Conservation (phyloP, 257 asterid genomes). For the Plantago major region DNA sequence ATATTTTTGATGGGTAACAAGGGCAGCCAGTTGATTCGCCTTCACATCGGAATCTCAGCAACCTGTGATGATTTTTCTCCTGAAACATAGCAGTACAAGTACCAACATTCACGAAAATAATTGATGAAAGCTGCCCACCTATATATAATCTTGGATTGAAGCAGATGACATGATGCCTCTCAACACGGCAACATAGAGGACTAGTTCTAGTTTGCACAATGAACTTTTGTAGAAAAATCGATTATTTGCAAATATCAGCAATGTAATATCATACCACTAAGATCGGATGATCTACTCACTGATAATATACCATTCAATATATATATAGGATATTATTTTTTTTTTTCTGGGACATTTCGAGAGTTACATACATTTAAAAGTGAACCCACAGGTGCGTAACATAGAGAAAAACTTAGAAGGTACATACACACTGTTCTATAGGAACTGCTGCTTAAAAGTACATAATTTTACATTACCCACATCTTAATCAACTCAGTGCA, state of each 20-base stretch:
- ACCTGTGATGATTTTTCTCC: slow-evolving; percentile 3
- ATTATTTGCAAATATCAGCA: slow-evolving; percentile 7
- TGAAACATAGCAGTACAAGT: slow-evolving; percentile 13
- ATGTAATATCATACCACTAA: not conserved
- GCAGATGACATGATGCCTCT: slow-evolving; percentile 7
- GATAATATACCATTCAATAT: not conserved
- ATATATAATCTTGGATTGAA: slow-evolving; percentile 8
- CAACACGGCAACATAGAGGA: too few relatives aligned
- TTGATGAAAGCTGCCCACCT: not conserved
- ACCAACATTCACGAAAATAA: slow-evolving; percentile 13
- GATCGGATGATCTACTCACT: too few relatives aligned
- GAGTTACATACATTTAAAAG: not conserved
- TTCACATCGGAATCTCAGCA: not conserved
- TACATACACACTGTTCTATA: not conserved
- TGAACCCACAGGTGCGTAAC: not conserved
- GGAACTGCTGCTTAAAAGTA: not conserved
- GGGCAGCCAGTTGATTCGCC: not conserved
- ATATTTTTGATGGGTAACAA: slow-evolving; percentile 11
- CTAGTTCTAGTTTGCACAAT: not conserved
- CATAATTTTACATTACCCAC: not conserved
- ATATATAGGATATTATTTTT: not conserved
- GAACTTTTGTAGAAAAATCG: slow-evolving; percentile 11
- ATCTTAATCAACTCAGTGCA: not conserved
- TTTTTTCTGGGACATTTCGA: not conserved
- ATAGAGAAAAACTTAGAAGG: not conserved